phyloP scores from a whole-genome alignment of 1,284 basidiomycete genomes.

The Pseudozyma thailandica region DNA sequence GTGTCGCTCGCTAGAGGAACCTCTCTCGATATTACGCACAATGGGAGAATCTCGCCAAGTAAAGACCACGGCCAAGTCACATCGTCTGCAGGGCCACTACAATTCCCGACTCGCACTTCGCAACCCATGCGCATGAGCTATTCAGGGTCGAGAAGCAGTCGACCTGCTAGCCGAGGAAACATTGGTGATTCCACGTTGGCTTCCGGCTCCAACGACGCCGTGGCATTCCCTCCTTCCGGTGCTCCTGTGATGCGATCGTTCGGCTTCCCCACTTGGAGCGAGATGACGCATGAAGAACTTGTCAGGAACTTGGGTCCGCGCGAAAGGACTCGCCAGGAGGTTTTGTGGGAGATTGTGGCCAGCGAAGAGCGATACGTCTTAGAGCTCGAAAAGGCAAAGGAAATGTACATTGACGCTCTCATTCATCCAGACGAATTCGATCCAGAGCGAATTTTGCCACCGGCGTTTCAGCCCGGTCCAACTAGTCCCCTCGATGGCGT shows the following conservation, averaged over 20 bases:
- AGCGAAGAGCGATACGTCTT: slow-evolving; percentile 95
- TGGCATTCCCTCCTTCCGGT: slow-evolving; percentile 21
- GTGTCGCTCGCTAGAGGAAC: slow-evolving; percentile 9
- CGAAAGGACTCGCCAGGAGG: slow-evolving; percentile 94
- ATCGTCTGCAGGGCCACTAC: slow-evolving; percentile 16
- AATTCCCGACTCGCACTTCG: slow-evolving; percentile 40
- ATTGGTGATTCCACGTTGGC: slow-evolving; percentile 24
- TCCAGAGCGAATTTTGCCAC: slow-evolving; percentile 21
- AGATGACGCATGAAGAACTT: slow-evolving; percentile 92
- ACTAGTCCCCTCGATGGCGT: slow-evolving; percentile 6
- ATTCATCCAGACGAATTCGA: slow-evolving; percentile 74
- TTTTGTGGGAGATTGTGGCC: slow-evolving; percentile 96
- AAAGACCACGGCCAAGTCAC: neutral
- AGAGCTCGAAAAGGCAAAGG: slow-evolving; percentile 88
- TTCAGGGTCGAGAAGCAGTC: slow-evolving; percentile 29
- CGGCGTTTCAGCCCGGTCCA: neutral
- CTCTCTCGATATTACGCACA: slow-evolving; percentile 15
- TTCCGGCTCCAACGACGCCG: slow-evolving; percentile 16
- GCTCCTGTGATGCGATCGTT: slow-evolving; percentile 20
- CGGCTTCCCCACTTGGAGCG: slow-evolving; percentile 80
- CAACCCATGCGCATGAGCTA: slow-evolving; percentile 35
- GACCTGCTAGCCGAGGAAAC: slow-evolving; percentile 32
- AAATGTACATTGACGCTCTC: slow-evolving; percentile 88
- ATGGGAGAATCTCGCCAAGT: slow-evolving; percentile 16
- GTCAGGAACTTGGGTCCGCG: slow-evolving; percentile 90